Percentiles rank a stretch among this genome's conserved stretches.
phyloP scores from a whole-genome alignment of 768 basidiomycete species.

The Macrolepiota albuminosa region DNA sequence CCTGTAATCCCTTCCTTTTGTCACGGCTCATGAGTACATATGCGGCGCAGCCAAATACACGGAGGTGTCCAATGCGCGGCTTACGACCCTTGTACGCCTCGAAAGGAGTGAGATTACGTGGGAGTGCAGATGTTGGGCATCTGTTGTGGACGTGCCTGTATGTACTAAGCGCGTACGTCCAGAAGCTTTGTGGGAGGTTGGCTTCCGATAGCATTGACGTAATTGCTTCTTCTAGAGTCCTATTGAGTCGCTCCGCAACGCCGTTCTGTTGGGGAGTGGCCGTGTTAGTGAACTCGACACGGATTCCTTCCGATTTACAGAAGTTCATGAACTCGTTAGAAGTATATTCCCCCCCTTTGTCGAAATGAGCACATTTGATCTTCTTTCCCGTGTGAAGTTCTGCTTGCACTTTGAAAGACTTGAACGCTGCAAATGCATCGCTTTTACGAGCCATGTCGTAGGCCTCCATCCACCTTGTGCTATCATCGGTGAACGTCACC shows the following conservation, averaged over 20 bases:
- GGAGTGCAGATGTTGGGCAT: not conserved
- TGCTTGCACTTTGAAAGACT: not conserved
- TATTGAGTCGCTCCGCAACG: conserved; percentile 34
- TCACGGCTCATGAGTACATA: conserved; percentile 29
- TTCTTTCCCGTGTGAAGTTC: not conserved
- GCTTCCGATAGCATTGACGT: conserved; percentile 4
- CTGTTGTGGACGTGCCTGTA: conserved; percentile 2
- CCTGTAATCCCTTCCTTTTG: conserved; percentile 18
- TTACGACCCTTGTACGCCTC: not conserved
- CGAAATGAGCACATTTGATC: not conserved
- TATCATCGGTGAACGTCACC: not conserved
- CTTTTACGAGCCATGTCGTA: not conserved
- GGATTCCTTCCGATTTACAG: not conserved
- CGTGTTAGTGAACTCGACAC: not conserved
- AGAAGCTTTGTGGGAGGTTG: conserved; percentile 1
- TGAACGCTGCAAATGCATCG: not conserved
- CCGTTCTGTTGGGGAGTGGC: conserved; percentile 31
- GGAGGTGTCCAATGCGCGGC: conserved; percentile 12
- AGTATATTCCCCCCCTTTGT: not conserved
- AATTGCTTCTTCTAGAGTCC: conserved; percentile 27
- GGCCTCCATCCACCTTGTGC: not conserved
- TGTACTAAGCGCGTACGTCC: not conserved
- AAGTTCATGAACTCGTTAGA: not conserved
- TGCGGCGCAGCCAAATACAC: conserved; percentile 28
- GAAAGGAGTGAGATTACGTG: not conserved